Conservation (phyloP, 75 land plant species). For the Gnetum montanum region DNA sequence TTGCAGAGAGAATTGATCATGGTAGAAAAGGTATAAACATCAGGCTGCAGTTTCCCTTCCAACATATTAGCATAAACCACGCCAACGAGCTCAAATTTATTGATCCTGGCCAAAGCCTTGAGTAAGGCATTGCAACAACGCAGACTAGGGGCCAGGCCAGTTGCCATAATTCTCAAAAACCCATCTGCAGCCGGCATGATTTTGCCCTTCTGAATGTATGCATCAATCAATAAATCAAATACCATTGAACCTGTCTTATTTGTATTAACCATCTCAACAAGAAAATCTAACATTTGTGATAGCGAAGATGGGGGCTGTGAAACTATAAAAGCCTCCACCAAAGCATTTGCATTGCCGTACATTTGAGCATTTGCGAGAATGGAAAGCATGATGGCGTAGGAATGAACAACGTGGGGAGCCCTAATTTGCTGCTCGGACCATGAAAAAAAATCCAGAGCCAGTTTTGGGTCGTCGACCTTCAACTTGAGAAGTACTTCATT, state of each 20-base stretch:
- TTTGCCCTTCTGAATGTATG: slow-evolving; percentile 23
- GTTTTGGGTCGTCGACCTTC: slow-evolving; percentile 8
- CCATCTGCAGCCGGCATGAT: slow-evolving; percentile 12
- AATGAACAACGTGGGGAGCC: slow-evolving; percentile 7
- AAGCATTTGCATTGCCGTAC: slow-evolving; percentile 9
- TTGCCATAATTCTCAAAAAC: slow-evolving; percentile 8
- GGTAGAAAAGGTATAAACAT: slow-evolving; percentile 48
- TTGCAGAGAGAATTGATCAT: slow-evolving; percentile 39
- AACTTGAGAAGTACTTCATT: slow-evolving; percentile 8
- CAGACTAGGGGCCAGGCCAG: slow-evolving; percentile 18
- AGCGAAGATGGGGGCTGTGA: background rate
- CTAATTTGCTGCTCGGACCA: slow-evolving; percentile 21
- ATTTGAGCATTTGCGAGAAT: slow-evolving; percentile 14
- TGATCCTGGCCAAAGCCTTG: slow-evolving; percentile 21
- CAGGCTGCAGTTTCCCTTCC: slow-evolving; percentile 20
- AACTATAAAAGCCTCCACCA: slow-evolving; percentile 16
- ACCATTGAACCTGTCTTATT: slow-evolving; percentile 7
- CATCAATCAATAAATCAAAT: slow-evolving; percentile 30
- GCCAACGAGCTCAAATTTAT: slow-evolving; percentile 20
- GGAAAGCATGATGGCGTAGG: slow-evolving; percentile 16
- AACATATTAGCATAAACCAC: slow-evolving; percentile 42
- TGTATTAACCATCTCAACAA: background rate
- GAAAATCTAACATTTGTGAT: slow-evolving; percentile 5
- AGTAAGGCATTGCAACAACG: slow-evolving; percentile 35
- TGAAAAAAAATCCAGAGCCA: slow-evolving; percentile 23